A percentile compares a stretch with the other conserved stretches of the same genome.
These are phyloP conservation scores for Nepenthes mirabilis DNA, from an alignment of 148 eudicot species.

Conservation along the genomic window DNA sequence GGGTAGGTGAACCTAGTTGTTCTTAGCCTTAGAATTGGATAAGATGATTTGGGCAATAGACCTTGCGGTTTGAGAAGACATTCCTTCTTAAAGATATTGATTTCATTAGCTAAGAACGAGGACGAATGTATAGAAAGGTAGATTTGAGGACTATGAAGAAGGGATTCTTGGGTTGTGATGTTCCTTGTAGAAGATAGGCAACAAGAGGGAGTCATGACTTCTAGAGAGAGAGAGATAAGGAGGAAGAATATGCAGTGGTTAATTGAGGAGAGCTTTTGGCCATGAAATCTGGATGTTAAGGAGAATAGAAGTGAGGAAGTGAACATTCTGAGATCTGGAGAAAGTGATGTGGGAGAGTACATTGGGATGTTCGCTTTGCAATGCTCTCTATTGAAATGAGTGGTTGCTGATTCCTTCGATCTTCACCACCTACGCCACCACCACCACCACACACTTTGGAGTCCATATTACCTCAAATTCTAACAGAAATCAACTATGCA, in stretches of 20 bases:
- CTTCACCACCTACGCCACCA: background rate
- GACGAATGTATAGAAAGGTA: slow-evolving; percentile 8
- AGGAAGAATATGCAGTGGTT: slow-evolving; percentile 12
- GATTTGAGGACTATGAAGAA: slow-evolving; percentile 19
- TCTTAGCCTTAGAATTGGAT: slow-evolving; percentile 27
- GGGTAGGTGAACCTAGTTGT: slow-evolving; percentile 27
- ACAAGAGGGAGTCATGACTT: slow-evolving; percentile 51
- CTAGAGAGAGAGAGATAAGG: background rate
- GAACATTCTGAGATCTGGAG: slow-evolving; percentile 8
- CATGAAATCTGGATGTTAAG: slow-evolving; percentile 27
- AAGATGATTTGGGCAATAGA: slow-evolving; percentile 14
- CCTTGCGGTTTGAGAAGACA: slow-evolving; percentile 20
- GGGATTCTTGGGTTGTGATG: slow-evolving; percentile 18
- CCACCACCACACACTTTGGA: background rate
- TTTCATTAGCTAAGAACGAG: slow-evolving; percentile 4
- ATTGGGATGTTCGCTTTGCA: slow-evolving; percentile 5
- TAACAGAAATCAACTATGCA: background rate
- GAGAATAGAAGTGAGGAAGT: slow-evolving; percentile 6
- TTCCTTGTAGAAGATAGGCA: slow-evolving; percentile 42
- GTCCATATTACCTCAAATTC: background rate
- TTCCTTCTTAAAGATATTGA: slow-evolving; percentile 16
- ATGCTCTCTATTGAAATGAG: slow-evolving; percentile 12
- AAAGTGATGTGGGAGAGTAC: background rate
- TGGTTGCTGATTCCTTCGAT: slow-evolving; percentile 14
- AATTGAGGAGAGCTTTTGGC: slow-evolving; percentile 16